Conservation (phyloP, 495 filamentous ascomycete genomes). For the Pyronema domesticum region DNA sequence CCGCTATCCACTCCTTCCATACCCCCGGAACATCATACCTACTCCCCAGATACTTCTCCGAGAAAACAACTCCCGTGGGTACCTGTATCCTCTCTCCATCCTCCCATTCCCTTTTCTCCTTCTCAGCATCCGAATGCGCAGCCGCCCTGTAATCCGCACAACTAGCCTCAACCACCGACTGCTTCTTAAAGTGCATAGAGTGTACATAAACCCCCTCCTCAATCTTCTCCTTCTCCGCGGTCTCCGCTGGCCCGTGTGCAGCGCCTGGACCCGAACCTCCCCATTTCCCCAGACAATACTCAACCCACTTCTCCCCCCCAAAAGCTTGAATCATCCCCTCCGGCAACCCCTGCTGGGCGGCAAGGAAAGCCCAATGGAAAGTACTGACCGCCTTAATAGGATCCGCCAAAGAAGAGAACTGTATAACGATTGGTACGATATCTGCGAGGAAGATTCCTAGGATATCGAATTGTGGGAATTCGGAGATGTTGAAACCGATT, state of each 20-base stretch:
- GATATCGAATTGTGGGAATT: constrained; percentile 17
- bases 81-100: constrained; percentile 29
- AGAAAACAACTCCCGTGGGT: constrained; percentile 30
- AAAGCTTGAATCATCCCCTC: constrained; percentile 30
- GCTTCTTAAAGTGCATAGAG: constrained; percentile 27
- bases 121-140: constrained; percentile 27
- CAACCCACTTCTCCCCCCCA: constrained; percentile 28
- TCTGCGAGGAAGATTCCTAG: constrained; percentile 29
- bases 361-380: constrained; percentile 37
- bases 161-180: constrained; percentile 25
- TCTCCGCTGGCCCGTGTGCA: constrained; percentile 10
- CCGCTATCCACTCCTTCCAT: constrained; percentile 33
- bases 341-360: constrained; percentile 29
- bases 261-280: too few species aligned
- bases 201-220: constrained; percentile 25
- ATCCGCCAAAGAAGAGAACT: constrained; percentile 25
- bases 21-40: constrained; percentile 29
- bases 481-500: constrained; percentile 26
- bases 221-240: constrained; percentile 2
- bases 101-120: constrained; percentile 31
- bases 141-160: constrained; percentile 34
- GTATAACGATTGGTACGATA: constrained; percentile 32
- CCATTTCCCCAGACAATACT: constrained; percentile 23
- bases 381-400: constrained; percentile 20
- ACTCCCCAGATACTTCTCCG: constrained; percentile 28